phyloP scores from a whole-genome alignment of 257 asterid species.

The Schizonepeta tenuifolia region DNA sequence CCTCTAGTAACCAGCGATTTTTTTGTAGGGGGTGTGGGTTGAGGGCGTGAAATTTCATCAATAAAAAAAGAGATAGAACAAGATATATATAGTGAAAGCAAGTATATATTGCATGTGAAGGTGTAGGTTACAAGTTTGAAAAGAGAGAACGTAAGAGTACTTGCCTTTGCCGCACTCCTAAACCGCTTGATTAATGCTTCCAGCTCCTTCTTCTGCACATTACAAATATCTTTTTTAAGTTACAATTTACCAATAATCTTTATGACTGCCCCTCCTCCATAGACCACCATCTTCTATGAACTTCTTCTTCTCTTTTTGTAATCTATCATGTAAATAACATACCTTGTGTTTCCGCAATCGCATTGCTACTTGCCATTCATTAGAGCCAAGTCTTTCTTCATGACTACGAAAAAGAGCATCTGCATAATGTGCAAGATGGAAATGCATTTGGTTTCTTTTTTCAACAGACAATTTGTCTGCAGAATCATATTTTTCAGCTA shows the following conservation, averaged over 20 bases:
- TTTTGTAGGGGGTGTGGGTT: background rate
- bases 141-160: slow-evolving; percentile 29
- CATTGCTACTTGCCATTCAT: slow-evolving; percentile 95
- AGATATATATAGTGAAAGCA: background rate
- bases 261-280: slow-evolving; percentile 19
- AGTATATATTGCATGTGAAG: background rate
- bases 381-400: slow-evolving; percentile 92
- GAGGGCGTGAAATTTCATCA: background rate
- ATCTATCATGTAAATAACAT: slow-evolving; percentile 22
- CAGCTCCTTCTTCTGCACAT: slow-evolving; percentile 79
- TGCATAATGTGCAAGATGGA: slow-evolving; percentile 96
- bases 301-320: slow-evolving; percentile 6
- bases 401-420: slow-evolving; percentile 95
- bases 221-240: slow-evolving; percentile 26
- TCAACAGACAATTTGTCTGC: slow-evolving; percentile 56
- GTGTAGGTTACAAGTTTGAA: slow-evolving; percentile 21
- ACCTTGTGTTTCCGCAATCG: slow-evolving; percentile 88
- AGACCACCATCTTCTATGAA: slow-evolving; percentile 30
- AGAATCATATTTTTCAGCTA: slow-evolving; percentile 69
- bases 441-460: slow-evolving; percentile 92
- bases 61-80: background rate
- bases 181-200: slow-evolving; percentile 84
- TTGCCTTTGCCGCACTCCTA: slow-evolving; percentile 76
- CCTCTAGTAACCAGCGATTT: slow-evolving; percentile 19
- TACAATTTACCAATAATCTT: slow-evolving; percentile 26